Conservation (phyloP, 1,284 basidiomycete species). For the Boletellus dicymbophilus region DNA sequence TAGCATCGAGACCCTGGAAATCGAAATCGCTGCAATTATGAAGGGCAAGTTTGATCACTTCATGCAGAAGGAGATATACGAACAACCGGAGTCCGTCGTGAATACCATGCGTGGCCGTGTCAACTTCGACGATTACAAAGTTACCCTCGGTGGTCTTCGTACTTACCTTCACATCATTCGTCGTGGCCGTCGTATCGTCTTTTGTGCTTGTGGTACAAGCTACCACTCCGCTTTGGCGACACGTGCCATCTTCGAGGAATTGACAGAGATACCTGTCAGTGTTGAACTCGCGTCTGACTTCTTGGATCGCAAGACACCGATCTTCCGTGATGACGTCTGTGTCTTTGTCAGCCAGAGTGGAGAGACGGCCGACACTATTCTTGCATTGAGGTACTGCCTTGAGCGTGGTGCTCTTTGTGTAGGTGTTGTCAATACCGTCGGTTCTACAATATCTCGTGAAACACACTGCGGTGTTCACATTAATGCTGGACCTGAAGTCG, state of each 20-base stretch:
- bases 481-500: constrained; percentile 99
- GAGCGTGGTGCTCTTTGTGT: constrained; percentile 96
- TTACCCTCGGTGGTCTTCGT: constrained; percentile 95
- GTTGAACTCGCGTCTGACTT: constrained; percentile 99
- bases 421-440: constrained; percentile 99
- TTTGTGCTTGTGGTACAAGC: constrained; percentile 96
- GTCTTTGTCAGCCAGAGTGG: constrained; percentile 98
- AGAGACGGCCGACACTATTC: constrained; percentile 98
- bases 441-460: constrained; percentile 97
- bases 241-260: constrained; percentile 98
- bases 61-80: constrained; percentile 99
- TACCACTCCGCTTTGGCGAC: constrained; percentile 98
- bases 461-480: constrained; percentile 99
- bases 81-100: constrained; percentile 99
- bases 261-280: constrained; percentile 98
- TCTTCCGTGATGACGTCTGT: constrained; percentile 98
- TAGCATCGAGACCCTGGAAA: constrained; percentile 97
- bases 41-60: constrained; percentile 99
- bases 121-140: constrained; percentile 93
- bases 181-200: constrained; percentile 92
- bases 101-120: constrained; percentile 99
- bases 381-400: constrained; percentile 95
- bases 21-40: constrained; percentile 99
- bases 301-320: constrained; percentile 97
- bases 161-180: constrained; percentile 97